phyloP scores from a whole-genome alignment of 2,329 filamentous ascomycete genomes.

The Rasamsonia emersonii region DNA sequence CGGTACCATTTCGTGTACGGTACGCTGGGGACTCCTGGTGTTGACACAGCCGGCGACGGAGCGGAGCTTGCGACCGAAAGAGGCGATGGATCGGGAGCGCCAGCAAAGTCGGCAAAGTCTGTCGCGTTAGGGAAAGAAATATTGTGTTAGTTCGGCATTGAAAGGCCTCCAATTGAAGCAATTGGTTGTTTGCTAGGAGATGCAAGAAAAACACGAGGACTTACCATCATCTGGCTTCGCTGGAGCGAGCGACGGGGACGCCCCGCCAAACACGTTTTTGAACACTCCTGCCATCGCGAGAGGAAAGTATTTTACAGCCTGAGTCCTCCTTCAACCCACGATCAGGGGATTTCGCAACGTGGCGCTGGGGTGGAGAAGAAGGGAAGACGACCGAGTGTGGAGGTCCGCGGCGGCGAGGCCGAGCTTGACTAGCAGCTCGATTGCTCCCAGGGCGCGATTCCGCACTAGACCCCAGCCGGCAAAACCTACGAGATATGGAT shows the following conservation, averaged over 20 bases:
- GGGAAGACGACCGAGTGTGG: too few species aligned
- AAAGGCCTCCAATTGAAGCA: conserved; percentile 13
- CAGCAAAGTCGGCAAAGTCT: conserved; percentile 95
- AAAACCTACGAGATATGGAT: too few species aligned
- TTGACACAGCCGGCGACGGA: conserved; percentile 30
- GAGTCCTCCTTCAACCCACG: conserved; percentile 1
- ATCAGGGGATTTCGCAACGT: conserved; percentile 6
- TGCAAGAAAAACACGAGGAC: conserved; percentile 8
- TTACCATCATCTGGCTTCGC: conserved; percentile 29
- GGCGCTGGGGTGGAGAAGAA: conserved; percentile 5
- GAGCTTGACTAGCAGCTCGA: too few species aligned
- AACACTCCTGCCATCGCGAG: conserved; percentile 30
- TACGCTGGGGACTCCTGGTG: conserved; percentile 41
- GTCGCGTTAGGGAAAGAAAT: conserved; percentile 7
- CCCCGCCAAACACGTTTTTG: conserved; percentile 31
- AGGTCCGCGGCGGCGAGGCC: too few species aligned
- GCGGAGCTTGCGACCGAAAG: conserved; percentile 35
- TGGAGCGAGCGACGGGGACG: conserved; percentile 19
- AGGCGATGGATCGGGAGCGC: conserved; percentile 58
- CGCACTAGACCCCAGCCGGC: too few species aligned
- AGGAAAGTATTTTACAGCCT: conserved; percentile 9
- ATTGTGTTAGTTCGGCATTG: conserved; percentile 2
- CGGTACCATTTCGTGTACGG: conserved; percentile 96
- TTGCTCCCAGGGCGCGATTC: too few species aligned
- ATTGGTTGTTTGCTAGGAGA: conserved; percentile 12